Percentiles rank a stretch among this genome's conserved stretches.
These are phyloP conservation scores for Silybum marianum DNA, from an alignment of 129 eudicot genomes.

Conservation along the genomic window DNA sequence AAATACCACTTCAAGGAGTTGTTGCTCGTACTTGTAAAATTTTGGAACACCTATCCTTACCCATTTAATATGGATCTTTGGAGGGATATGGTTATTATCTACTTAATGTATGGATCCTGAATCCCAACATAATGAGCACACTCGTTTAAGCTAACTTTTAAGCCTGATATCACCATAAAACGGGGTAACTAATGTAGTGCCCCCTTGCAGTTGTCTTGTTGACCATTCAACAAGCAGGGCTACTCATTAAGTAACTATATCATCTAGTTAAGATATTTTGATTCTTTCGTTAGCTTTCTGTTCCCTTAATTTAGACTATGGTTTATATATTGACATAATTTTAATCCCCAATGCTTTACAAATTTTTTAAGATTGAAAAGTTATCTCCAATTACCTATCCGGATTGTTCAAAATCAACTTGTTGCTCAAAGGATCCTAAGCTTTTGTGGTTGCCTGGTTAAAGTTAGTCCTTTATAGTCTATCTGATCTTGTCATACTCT, in stretches of 20 bases:
- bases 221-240: not conserved
- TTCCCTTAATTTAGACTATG: constrained; percentile 1
- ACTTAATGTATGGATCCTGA: too few relatives aligned
- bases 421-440: not conserved
- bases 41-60: too few relatives aligned
- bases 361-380: not conserved
- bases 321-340: not conserved
- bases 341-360: not conserved
- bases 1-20: too few relatives aligned
- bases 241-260: not conserved
- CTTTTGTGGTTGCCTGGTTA: not conserved
- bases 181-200: not conserved
- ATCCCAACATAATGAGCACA: not conserved
- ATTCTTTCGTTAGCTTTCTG: not conserved
- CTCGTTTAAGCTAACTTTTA: not conserved
- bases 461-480: not conserved
- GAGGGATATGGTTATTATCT: too few relatives aligned
- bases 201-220: not conserved
- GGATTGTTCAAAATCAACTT: not conserved
- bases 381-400: not conserved
- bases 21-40: too few relatives aligned
- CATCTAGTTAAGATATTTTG: not conserved
- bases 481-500: not conserved
- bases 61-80: too few relatives aligned
- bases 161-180: not conserved